A percentile compares a stretch with the other conserved stretches of the same genome.
phyloP scores from a whole-genome alignment of 2,329 filamentous ascomycete species.

The Gaeumannomyces sp. region DNA sequence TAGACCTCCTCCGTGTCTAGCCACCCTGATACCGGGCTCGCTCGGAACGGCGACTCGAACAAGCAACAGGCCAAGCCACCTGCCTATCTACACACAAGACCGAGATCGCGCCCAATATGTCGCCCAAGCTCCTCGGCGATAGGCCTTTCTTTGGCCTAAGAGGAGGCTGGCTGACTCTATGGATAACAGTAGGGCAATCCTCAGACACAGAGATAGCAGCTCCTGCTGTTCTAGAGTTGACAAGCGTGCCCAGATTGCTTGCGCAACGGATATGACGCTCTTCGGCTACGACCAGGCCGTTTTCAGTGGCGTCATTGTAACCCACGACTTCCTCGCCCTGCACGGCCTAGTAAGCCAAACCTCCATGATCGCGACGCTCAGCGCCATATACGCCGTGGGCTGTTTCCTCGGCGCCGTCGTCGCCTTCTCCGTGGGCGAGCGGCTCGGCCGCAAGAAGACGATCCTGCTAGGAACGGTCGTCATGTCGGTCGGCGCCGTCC shows the following conservation, averaged over 20 bases:
- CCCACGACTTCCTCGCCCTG: conserved; percentile 19
- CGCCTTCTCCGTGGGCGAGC: conserved; percentile 27
- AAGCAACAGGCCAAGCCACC: too few relatives aligned
- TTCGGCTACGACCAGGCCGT: conserved; percentile 19
- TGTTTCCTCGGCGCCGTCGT: conserved; percentile 47
- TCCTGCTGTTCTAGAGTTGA: not conserved
- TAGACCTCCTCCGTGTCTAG: too few relatives aligned
- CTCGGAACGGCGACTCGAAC: too few relatives aligned
- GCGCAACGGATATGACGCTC: not conserved
- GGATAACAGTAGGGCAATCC: not conserved
- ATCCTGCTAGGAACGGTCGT: conserved; percentile 26
- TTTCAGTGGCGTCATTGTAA: conserved; percentile 24
- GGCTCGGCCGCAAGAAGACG: conserved; percentile 26
- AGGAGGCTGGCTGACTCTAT: not conserved
- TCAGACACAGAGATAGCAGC: not conserved
- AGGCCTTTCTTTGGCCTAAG: conserved; percentile 3
- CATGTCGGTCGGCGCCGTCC: conserved; percentile 27
- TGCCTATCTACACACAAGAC: too few relatives aligned
- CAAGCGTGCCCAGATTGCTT: not conserved
- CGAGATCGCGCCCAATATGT: not conserved
- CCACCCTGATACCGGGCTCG: too few relatives aligned
- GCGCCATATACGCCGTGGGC: conserved; percentile 43
- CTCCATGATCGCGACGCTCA: conserved; percentile 11
- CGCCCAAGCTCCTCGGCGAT: not conserved
- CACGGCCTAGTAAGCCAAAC: conserved; percentile 9